Evolutionary conservation across 164 flowering plant species (phyloP).

Genomic region (Amborella trichopoda): DNA sequence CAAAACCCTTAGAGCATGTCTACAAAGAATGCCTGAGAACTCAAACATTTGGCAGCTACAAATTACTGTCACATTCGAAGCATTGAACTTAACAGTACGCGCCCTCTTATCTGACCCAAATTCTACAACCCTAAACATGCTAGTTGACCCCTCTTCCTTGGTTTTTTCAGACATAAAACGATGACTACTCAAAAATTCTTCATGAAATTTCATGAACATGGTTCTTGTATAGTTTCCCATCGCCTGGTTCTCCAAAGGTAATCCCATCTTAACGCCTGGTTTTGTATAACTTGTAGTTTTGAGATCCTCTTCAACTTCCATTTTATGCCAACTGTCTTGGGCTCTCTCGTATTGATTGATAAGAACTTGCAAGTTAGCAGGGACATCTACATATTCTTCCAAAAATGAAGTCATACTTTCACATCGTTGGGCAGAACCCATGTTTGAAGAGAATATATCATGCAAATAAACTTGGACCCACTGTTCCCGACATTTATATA

Average conservation of each 20-base stretch:
- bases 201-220: neutral
- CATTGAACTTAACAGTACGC: conserved; percentile 2
- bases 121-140: neutral
- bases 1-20: conserved; percentile 5
- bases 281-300: neutral
- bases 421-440: neutral
- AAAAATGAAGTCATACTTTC: neutral
- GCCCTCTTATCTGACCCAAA: neutral
- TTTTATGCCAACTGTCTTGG: neutral
- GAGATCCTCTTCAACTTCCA: neutral
- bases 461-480: neutral
- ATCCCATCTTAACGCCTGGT: neutral
- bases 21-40: conserved; percentile 9
- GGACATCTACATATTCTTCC: conserved; percentile 12
- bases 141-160: neutral
- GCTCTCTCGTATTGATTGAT: neutral
- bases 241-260: neutral
- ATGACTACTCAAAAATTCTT: neutral
- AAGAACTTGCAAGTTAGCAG: conserved; percentile 13
- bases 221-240: neutral
- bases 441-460: neutral
- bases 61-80: conserved; percentile 1
- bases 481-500: neutral
- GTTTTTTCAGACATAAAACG: neutral
- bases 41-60: conserved; percentile 8